Percentiles rank a stretch among this genome's conserved stretches.
phyloP scores from a whole-genome alignment of 2,329 filamentous ascomycete species.

The Paecilomyces dactylethromorphus region DNA sequence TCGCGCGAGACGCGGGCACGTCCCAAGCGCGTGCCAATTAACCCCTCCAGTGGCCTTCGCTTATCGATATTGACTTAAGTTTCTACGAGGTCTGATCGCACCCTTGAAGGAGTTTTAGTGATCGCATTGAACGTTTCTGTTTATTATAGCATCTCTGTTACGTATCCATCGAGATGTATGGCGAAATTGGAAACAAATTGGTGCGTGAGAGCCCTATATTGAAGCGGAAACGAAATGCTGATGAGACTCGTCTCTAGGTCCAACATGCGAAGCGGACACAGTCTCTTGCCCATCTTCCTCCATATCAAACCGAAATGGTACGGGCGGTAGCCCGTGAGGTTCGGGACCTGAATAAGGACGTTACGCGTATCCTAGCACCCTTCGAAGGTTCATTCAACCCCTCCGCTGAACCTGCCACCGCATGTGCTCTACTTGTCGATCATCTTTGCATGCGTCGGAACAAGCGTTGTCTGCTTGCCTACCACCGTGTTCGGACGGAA shows the following conservation, averaged over 20 bases:
- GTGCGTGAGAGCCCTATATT: constrained; percentile 41
- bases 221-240: neutral
- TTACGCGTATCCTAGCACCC: constrained; percentile 68
- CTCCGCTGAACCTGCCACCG: constrained; percentile 70
- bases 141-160: neutral
- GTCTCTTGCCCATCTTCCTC: constrained; percentile 75
- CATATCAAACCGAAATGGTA: constrained; percentile 88
- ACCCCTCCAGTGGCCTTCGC: neutral
- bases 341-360: constrained; percentile 84
- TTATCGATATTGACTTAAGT: neutral
- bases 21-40: neutral
- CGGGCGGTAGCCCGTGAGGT: constrained; percentile 85
- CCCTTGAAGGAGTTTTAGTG: too few species aligned
- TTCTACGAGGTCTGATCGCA: neutral
- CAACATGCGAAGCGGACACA: constrained; percentile 94
- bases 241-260: constrained; percentile 50
- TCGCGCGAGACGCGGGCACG: neutral
- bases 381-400: constrained; percentile 84
- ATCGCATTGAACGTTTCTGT: neutral
- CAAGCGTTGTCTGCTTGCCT: constrained; percentile 90
- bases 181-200: constrained; percentile 79
- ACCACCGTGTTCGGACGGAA: constrained; percentile 83
- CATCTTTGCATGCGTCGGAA: constrained; percentile 93
- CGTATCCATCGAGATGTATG: constrained; percentile 59
- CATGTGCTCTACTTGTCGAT: constrained; percentile 84